phyloP scores from a whole-genome alignment of 2,329 filamentous ascomycete species.

The Fusarium pseudonygamai region DNA sequence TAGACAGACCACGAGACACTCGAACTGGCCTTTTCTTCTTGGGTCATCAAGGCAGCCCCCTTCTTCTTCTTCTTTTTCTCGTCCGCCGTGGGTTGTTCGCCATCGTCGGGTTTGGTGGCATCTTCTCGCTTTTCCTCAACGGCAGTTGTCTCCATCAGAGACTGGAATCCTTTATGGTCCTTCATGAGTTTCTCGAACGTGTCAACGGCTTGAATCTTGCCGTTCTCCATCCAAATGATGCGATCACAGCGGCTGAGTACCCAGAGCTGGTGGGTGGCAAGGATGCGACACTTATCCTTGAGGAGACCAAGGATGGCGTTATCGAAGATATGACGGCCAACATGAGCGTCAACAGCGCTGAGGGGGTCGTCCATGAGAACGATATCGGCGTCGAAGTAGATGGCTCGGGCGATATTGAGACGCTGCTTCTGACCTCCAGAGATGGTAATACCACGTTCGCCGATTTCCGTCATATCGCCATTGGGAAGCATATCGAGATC shows the following conservation, averaged over 20 bases:
- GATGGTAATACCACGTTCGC: constrained; percentile 93
- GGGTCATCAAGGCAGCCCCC: constrained; percentile 74
- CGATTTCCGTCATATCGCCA: constrained; percentile 90
- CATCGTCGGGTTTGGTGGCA: constrained; percentile 57
- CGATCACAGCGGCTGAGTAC: constrained; percentile 90
- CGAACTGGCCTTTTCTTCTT: constrained; percentile 73
- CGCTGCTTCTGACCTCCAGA: constrained; percentile 96
- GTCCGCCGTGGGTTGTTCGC: constrained; percentile 50
- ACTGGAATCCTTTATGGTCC: constrained; percentile 79
- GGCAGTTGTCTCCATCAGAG: constrained; percentile 86
- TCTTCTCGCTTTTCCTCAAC: constrained; percentile 70
- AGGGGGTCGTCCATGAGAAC: constrained; percentile 76
- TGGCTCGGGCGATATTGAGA: constrained; percentile 88
- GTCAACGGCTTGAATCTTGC: constrained; percentile 83
- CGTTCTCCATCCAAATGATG: constrained; percentile 92
- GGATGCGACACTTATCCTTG: constrained; percentile 86
- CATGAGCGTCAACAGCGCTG: constrained; percentile 75
- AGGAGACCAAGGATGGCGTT: constrained; percentile 91
- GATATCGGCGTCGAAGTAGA: constrained; percentile 75
- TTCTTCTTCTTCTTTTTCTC: constrained; percentile 65
- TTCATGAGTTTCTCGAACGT: constrained; percentile 90
- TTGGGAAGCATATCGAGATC: constrained; percentile 95
- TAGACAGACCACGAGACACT: constrained; percentile 86
- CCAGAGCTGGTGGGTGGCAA: constrained; percentile 95
- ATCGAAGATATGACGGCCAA: constrained; percentile 85